Evolutionary conservation across 768 basidiomycete species (phyloP).

Genomic region (Phaeolepiota aurea): DNA sequence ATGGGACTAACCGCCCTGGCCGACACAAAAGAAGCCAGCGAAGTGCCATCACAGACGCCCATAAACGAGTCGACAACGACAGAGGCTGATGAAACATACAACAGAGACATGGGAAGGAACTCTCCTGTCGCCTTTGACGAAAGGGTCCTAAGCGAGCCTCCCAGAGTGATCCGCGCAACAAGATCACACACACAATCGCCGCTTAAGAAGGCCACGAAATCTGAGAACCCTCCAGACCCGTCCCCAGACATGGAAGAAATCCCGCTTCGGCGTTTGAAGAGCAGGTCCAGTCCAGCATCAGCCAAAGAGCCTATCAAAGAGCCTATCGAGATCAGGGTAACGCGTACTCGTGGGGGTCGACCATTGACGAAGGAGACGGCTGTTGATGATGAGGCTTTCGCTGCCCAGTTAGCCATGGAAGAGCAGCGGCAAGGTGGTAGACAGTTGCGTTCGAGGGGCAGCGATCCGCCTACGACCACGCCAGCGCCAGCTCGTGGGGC

Average conservation of each 20-base stretch:
- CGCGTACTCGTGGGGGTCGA: slow-evolving; percentile 3
- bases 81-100: neutral
- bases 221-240: slow-evolving; percentile 4
- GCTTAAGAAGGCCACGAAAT: slow-evolving; percentile 6
- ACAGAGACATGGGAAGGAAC: slow-evolving; percentile 7
- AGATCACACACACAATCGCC: neutral
- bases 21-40: neutral
- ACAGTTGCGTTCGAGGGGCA: slow-evolving; percentile 16
- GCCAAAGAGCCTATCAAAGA: neutral
- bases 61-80: neutral
- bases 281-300: slow-evolving; percentile 6
- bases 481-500: slow-evolving; percentile 8
- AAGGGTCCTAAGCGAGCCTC: slow-evolving; percentile 7
- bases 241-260: slow-evolving; percentile 3
- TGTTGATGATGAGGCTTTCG: slow-evolving; percentile 17
- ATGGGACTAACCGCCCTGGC: neutral
- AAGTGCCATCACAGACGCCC: neutral
- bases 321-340: neutral
- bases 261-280: slow-evolving; percentile 7
- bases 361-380: slow-evolving; percentile 7
- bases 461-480: slow-evolving; percentile 10
- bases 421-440: slow-evolving; percentile 25
- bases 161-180: neutral
- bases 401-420: slow-evolving; percentile 17
- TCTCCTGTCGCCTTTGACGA: slow-evolving; percentile 5